Evolutionary conservation across 2,329 filamentous ascomycete genomes (phyloP).

Genomic region (Cercospora janseana): DNA sequence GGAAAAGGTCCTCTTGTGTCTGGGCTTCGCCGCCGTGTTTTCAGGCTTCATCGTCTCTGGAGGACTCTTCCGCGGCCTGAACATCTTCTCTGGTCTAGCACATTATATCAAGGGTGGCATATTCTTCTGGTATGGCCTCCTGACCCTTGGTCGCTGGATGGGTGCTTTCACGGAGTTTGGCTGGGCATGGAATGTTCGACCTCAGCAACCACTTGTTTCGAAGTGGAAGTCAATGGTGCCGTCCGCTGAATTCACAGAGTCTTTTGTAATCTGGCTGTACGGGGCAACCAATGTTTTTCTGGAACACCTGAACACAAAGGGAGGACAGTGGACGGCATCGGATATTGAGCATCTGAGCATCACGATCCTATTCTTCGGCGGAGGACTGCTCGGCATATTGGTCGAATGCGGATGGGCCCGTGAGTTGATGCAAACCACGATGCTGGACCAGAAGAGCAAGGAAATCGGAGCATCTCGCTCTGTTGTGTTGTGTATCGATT

Average conservation of each 20-base stretch:
- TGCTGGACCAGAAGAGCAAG: slow-evolving; percentile 44
- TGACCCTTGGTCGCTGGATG: slow-evolving; percentile 85
- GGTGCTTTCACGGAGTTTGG: slow-evolving; percentile 87
- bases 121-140: slow-evolving; percentile 88
- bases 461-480: slow-evolving; percentile 31
- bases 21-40: slow-evolving; percentile 71
- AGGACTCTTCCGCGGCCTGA: slow-evolving; percentile 63
- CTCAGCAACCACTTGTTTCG: slow-evolving; percentile 55
- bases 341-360: slow-evolving; percentile 93
- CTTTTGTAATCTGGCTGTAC: slow-evolving; percentile 84
- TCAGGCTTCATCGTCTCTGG: slow-evolving; percentile 75
- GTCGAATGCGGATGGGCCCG: slow-evolving; percentile 55
- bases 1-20: slow-evolving; percentile 72
- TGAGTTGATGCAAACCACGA: slow-evolving; percentile 58
- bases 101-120: slow-evolving; percentile 94
- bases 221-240: slow-evolving; percentile 63
- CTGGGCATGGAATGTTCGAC: slow-evolving; percentile 93
- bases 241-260: slow-evolving; percentile 86
- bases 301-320: slow-evolving; percentile 77
- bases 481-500: background rate
- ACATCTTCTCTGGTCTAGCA: slow-evolving; percentile 79
- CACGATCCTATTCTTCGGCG: slow-evolving; percentile 88
- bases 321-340: slow-evolving; percentile 67
- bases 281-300: slow-evolving; percentile 88
- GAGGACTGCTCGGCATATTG: slow-evolving; percentile 62